A percentile compares a stretch with the other conserved stretches of the same genome.
These are phyloP conservation scores for Clavaria fumosa DNA, from an alignment of 768 basidiomycete genomes.

Conservation along the genomic window DNA sequence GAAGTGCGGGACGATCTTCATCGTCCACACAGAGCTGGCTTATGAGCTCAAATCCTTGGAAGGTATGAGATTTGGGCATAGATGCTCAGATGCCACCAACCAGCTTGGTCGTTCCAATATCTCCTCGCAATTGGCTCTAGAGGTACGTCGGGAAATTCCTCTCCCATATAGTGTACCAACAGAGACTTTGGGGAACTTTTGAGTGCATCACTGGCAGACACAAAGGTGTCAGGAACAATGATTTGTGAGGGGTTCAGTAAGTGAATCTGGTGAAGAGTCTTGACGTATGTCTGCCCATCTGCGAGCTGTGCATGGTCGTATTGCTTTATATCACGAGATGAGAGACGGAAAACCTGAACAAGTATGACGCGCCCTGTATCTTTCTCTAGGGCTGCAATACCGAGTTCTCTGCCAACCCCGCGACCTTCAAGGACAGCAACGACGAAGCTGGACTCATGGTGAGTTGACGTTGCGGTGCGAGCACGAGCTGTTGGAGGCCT, in stretches of 20 bases:
- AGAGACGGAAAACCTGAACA: slow-evolving; percentile 76
- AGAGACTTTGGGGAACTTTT: slow-evolving; percentile 37
- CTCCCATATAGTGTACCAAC: slow-evolving; percentile 55
- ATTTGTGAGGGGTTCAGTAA: slow-evolving; percentile 55
- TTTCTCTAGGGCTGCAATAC: slow-evolving; percentile 72
- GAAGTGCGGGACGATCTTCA: slow-evolving; percentile 64
- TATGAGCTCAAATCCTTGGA: slow-evolving; percentile 62
- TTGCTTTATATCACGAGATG: slow-evolving; percentile 7
- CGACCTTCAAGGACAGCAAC: slow-evolving; percentile 64
- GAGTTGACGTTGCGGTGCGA: slow-evolving; percentile 44
- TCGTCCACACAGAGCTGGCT: slow-evolving; percentile 66
- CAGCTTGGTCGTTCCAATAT: slow-evolving; percentile 77
- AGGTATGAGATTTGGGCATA: slow-evolving; percentile 1
- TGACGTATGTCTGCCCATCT: slow-evolving; percentile 81
- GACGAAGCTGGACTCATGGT: slow-evolving; percentile 45
- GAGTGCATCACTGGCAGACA: slow-evolving; percentile 39
- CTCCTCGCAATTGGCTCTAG: slow-evolving; percentile 60
- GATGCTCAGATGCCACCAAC: slow-evolving; percentile 21
- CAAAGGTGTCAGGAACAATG: slow-evolving; percentile 71
- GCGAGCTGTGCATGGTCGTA: slow-evolving; percentile 35
- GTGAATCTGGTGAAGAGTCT: slow-evolving; percentile 77
- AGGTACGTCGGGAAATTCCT: slow-evolving; percentile 54
- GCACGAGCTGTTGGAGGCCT: slow-evolving; percentile 49
- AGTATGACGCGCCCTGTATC: slow-evolving; percentile 63
- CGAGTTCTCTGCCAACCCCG: slow-evolving; percentile 70